A percentile compares a stretch with the other conserved stretches of the same genome.
Evolutionary conservation across 306 rosid species (phyloP).

Genomic region (Neltuma alba): DNA sequence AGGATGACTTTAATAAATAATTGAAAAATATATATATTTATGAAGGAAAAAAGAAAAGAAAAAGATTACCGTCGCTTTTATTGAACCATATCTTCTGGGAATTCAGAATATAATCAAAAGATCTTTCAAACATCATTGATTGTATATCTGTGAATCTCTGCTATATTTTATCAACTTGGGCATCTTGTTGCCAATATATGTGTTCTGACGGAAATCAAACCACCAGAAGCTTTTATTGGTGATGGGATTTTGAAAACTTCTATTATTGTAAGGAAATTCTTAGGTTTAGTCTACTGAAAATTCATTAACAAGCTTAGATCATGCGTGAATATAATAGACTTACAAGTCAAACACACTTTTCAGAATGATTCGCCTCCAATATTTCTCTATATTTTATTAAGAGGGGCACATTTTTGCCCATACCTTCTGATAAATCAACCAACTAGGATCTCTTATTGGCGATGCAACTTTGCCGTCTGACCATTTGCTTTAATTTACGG

Average conservation of each 20-base stretch:
- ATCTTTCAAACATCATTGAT: constrained; percentile 43
- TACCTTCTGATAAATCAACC: neutral
- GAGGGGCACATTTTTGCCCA: constrained; percentile 26
- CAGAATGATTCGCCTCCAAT: neutral
- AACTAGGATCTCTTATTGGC: constrained; percentile 30
- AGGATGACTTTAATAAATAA: constrained; percentile 9
- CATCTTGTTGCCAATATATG: constrained; percentile 7
- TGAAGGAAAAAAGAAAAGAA: too few species aligned
- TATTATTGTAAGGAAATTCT: neutral
- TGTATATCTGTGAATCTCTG: constrained; percentile 27
- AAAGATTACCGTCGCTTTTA: constrained; percentile 11
- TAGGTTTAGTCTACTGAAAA: neutral
- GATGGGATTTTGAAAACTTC: constrained; percentile 33
- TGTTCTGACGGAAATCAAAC: constrained; percentile 16
- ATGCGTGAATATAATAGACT: neutral
- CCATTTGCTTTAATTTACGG: constrained; percentile 17
- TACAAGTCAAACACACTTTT: neutral
- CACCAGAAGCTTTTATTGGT: constrained; percentile 9
- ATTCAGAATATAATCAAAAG: constrained; percentile 41
- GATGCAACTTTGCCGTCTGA: too few species aligned
- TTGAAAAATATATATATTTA: neutral
- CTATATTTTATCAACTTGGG: constrained; percentile 34
- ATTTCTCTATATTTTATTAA: neutral
- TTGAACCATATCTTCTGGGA: constrained; percentile 35
- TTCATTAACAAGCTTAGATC: neutral